Percentiles rank a stretch among this genome's conserved stretches.
Evolutionary conservation across 116 monocot species (phyloP).

Genomic region (Dioscorea cayenensis): DNA sequence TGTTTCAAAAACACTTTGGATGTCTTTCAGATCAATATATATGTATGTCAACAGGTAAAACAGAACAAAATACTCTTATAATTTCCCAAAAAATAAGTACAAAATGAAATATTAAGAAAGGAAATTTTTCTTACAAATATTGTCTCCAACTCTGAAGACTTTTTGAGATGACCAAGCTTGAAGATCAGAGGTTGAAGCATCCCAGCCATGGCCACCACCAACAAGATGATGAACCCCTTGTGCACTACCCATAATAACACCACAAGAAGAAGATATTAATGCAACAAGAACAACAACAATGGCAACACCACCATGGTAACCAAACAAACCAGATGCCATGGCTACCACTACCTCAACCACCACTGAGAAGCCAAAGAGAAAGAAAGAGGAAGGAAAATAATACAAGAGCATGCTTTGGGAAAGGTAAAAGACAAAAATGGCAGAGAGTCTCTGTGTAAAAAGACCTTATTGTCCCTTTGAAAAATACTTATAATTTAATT

Average conservation of each 20-base stretch:
- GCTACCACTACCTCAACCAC: background rate
- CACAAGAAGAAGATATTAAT: background rate
- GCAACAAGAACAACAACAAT: background rate
- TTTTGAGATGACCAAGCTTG: slow-evolving; percentile 19
- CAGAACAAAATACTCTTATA: no score
- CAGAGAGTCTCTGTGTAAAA: no score
- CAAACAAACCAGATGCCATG: background rate
- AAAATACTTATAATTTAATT: no score
- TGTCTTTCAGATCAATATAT: no score
- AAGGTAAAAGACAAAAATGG: no score
- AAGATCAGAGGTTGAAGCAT: slow-evolving; percentile 14
- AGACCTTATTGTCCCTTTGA: no score
- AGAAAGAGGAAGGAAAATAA: background rate
- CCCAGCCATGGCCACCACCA: slow-evolving; percentile 47
- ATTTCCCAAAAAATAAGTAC: background rate
- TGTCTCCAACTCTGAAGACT: slow-evolving; percentile 36
- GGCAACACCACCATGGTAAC: background rate
- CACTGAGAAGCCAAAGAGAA: background rate
- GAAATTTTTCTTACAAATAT: slow-evolving; percentile 20
- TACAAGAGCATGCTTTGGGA: background rate
- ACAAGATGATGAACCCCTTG: slow-evolving; percentile 28
- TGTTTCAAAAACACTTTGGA: no score
- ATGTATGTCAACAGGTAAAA: no score
- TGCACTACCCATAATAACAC: background rate
- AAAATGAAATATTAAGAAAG: background rate